Base-by-base conservation (phyloP, 495 filamentous ascomycete genomes). In the Parathielavia appendiculata region DNA sequence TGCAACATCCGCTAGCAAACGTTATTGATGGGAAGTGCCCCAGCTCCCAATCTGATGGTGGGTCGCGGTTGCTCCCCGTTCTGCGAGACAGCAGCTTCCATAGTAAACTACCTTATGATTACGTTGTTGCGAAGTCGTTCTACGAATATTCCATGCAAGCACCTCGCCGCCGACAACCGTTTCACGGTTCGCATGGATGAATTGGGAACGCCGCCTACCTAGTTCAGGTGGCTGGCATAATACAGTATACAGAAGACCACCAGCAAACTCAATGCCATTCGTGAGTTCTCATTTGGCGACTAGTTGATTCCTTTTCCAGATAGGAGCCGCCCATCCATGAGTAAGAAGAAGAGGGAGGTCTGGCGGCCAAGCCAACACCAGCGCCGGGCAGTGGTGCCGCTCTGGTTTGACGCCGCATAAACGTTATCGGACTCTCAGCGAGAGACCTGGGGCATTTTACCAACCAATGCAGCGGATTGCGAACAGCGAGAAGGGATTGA, bases 21-120 rank as follows among this genome's bases (percentile, higher is more conserved):
- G 60, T 63, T 47, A 60, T 56, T 62, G 51, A 49, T n/a, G n/a
- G n/a, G 41, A 41, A 17, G 36, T 30, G 56, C 41, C 38, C 39
- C 46, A 16, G 51, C 36, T 41, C 20, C 14, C n/a, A 16, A 9
- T 54, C 23, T 20, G 30, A 20, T 30, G 45, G 45, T 4, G 26
- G 45, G 10, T 14, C 35, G 35, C 35, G 10, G 35, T 14, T 38
- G 39, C 39, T 41, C 14, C 39, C 13, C 39, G 39, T 41, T 41
- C 39, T 41, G 39, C 39, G n/a, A 16, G 35, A 38, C 35, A 10
- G 11, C 35, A 41, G 13, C 14, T 4, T n/a, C 16, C 39, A n/a
- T 41, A 0, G 6, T 5, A 41, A 16, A 38, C 8, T 38, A 9
- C 1, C 2, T 11, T 5, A 9, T 4, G n/a, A 30, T 30, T 30